phyloP scores from a whole-genome alignment of 1,284 basidiomycete species.

The Mycena sp. region DNA sequence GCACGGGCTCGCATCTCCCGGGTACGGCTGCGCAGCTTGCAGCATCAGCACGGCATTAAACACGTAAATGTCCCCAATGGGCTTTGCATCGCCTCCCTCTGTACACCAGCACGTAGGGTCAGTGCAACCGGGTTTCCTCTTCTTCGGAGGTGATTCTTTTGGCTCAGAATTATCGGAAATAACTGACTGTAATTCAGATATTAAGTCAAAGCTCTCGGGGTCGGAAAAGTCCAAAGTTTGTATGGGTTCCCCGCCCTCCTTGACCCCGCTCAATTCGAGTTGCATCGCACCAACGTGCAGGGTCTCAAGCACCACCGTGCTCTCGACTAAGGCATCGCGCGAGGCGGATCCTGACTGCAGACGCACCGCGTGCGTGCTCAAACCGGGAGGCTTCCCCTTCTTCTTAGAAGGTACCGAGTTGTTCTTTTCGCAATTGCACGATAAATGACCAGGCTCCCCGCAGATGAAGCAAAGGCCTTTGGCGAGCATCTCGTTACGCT shows the following conservation, averaged over 20 bases:
- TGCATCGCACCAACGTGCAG: background rate
- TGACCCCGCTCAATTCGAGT: background rate
- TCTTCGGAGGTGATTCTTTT: too few relatives aligned
- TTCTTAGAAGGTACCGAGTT: too few relatives aligned
- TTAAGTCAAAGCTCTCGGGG: background rate
- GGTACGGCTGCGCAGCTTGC: background rate
- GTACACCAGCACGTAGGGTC: too few relatives aligned
- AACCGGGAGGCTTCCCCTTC: too few relatives aligned
- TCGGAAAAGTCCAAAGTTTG: background rate
- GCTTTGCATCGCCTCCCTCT: too few relatives aligned
- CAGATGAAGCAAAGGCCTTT: too few relatives aligned
- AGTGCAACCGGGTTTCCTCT: too few relatives aligned
- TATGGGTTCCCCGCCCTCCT: slow-evolving; percentile 1
- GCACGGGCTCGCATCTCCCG: background rate
- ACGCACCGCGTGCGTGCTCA: too few relatives aligned
- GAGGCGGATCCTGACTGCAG: background rate
- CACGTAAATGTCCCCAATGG: slow-evolving; percentile 1
- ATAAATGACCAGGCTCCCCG: too few relatives aligned
- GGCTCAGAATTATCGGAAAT: too few relatives aligned
- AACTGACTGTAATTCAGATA: background rate
- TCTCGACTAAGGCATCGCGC: background rate
- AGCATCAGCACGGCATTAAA: background rate
- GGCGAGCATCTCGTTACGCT: too few relatives aligned
- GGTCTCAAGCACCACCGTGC: background rate
- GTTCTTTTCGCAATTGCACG: too few relatives aligned